phyloP scores from a whole-genome alignment of 148 eudicot genomes.

The Vaccinium macrocarpon region DNA sequence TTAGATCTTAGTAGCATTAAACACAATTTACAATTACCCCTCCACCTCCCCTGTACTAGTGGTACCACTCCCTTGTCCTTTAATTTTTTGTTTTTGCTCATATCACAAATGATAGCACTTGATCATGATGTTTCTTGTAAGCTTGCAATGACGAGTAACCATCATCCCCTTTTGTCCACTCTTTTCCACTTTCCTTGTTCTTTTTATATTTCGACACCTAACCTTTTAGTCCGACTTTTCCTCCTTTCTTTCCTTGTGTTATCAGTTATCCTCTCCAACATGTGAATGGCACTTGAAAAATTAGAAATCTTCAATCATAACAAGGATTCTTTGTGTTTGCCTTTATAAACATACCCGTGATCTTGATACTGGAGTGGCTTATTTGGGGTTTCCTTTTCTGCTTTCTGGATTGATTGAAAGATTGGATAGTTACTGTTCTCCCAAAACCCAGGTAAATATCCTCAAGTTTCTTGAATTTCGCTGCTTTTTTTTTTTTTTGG shows the following conservation, averaged over 20 bases:
- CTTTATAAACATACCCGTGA: too few relatives aligned
- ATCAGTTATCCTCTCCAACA: conserved; percentile 9
- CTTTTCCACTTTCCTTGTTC: not conserved
- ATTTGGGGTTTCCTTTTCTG: not conserved
- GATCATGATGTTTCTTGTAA: not conserved
- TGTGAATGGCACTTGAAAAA: not conserved
- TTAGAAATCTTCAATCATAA: not conserved
- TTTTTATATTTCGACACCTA: too few relatives aligned
- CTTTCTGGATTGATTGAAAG: conserved; percentile 12
- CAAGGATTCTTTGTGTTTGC: not conserved
- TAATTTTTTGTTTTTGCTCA: not conserved
- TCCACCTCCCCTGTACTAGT: not conserved
- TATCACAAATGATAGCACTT: not conserved
- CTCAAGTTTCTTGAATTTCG: not conserved
- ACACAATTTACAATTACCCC: not conserved
- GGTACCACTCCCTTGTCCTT: not conserved
- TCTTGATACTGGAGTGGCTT: not conserved
- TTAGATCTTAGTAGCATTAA: too few relatives aligned
- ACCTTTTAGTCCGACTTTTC: not conserved
- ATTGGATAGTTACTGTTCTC: not conserved
- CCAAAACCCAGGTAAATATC: conserved; percentile 15
- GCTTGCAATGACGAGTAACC: conserved; percentile 1
- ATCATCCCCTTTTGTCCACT: not conserved
- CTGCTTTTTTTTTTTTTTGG: not conserved
- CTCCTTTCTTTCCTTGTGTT: not conserved